Evolutionary conservation across 345 rosid genomes (phyloP).

Genomic region (Hevea brasiliensis): DNA sequence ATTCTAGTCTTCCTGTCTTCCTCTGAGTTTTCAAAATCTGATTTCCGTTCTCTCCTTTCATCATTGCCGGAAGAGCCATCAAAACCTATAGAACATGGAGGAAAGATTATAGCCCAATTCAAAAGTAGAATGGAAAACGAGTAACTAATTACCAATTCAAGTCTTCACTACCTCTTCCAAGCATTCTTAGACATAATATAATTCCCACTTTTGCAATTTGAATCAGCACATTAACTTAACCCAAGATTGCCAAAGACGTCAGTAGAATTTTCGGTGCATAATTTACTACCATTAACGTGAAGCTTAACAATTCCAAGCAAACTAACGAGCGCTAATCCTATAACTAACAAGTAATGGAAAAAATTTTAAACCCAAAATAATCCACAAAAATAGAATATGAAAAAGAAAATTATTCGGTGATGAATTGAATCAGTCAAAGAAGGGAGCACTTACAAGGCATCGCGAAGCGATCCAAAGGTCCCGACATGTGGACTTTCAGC

Average conservation of each 20-base stretch:
- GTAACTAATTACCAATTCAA: background rate
- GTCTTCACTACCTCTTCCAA: background rate
- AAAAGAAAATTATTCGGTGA: background rate
- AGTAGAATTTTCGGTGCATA: too few species aligned
- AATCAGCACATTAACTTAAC: background rate
- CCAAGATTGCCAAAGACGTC: background rate
- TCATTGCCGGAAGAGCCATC: slow-evolving; percentile 67
- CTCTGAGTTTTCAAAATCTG: slow-evolving; percentile 81
- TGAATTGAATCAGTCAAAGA: background rate
- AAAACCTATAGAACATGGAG: slow-evolving; percentile 42
- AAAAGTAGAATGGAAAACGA: background rate
- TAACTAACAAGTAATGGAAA: slow-evolving; percentile 1
- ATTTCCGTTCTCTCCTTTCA: slow-evolving; percentile 66
- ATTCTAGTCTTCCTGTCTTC: slow-evolving; percentile 76
- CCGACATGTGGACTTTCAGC: slow-evolving; percentile 46
- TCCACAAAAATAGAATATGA: background rate
- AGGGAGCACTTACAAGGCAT: slow-evolving; percentile 56
- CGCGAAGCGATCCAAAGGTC: slow-evolving; percentile 59
- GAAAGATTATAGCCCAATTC: background rate
- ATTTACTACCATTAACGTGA: background rate
- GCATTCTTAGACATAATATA: background rate
- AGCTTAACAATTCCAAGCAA: too few species aligned
- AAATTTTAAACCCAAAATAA: background rate
- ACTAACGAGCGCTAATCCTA: background rate
- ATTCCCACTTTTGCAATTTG: background rate